These are phyloP conservation scores for Tubosaeta sp. DNA, from an alignment of 768 basidiomycete genomes.

Conservation along the genomic window DNA sequence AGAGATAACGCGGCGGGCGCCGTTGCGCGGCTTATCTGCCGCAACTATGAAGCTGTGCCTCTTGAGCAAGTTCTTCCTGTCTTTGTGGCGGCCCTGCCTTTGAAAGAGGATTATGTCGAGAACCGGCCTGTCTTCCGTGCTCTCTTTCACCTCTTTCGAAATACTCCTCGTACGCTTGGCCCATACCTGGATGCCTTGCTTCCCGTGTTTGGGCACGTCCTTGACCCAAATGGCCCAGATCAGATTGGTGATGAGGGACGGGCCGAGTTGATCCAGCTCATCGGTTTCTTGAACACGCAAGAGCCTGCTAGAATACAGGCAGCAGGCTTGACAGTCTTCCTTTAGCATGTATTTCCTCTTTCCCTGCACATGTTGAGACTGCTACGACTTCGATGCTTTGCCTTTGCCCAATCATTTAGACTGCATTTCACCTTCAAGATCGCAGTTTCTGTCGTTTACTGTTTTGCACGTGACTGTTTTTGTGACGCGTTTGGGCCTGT, in stretches of 20 bases:
- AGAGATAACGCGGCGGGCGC: slow-evolving; percentile 97
- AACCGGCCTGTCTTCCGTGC: slow-evolving; percentile 87
- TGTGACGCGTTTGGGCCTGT: slow-evolving; percentile 11
- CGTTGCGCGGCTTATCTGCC: slow-evolving; percentile 80
- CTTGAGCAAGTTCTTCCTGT: slow-evolving; percentile 88
- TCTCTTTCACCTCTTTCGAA: slow-evolving; percentile 82
- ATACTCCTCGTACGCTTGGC: slow-evolving; percentile 63
- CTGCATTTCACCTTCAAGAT: slow-evolving; percentile 6
- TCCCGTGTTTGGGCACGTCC: slow-evolving; percentile 72
- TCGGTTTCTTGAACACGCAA: slow-evolving; percentile 68
- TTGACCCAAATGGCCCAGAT: slow-evolving; percentile 70
- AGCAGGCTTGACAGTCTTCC: slow-evolving; percentile 60
- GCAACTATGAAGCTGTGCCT: slow-evolving; percentile 74
- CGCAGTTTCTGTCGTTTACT: too few relatives aligned
- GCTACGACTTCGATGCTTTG: background rate
- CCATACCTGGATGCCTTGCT: slow-evolving; percentile 79
- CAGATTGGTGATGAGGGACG: slow-evolving; percentile 80
- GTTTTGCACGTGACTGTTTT: slow-evolving; percentile 26
- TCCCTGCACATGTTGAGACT: slow-evolving; percentile 3
- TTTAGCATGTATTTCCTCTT: slow-evolving; percentile 32
- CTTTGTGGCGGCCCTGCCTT: slow-evolving; percentile 75
- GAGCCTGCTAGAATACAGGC: slow-evolving; percentile 78
- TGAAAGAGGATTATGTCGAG: slow-evolving; percentile 86
- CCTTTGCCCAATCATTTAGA: slow-evolving; percentile 19
- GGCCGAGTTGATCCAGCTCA: slow-evolving; percentile 67